These are phyloP conservation scores for Striga hermonthica DNA, from an alignment of 305 asterid genomes.

Conservation along the genomic window DNA sequence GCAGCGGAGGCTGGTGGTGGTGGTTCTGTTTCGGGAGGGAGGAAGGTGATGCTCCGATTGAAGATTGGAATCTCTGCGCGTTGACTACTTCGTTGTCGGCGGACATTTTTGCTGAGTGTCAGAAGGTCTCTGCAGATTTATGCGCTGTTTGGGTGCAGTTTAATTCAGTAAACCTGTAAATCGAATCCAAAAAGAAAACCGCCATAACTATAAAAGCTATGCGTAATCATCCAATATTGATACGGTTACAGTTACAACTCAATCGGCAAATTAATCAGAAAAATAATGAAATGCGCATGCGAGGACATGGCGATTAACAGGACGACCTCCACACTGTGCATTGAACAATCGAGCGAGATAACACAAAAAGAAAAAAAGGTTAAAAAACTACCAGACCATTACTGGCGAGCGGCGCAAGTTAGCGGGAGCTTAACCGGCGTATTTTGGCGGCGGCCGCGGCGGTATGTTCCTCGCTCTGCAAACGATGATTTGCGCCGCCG, in stretches of 20 bases:
- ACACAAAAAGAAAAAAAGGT: background rate
- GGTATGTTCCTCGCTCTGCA: conserved; percentile 12
- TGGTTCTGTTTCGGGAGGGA: conserved; percentile 47
- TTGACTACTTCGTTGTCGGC: conserved; percentile 60
- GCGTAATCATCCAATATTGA: conserved; percentile 5
- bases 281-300: conserved; percentile 25
- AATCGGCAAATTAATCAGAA: conserved; percentile 26
- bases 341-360: background rate
- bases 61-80: conserved; percentile 66
- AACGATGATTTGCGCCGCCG: conserved; percentile 11
- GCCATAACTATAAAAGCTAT: conserved; percentile 1
- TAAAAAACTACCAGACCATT: conserved; percentile 30
- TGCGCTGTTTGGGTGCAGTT: conserved; percentile 5
- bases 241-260: conserved; percentile 20
- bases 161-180: conserved; percentile 32
- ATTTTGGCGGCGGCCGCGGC: conserved; percentile 30
- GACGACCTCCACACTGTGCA: background rate
- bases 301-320: conserved; percentile 13
- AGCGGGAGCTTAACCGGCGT: conserved; percentile 38
- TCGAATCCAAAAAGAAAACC: conserved; percentile 17
- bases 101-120: conserved; percentile 48
- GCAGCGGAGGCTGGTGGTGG: too few relatives aligned
- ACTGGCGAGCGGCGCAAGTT: conserved; percentile 30
- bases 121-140: conserved; percentile 19
- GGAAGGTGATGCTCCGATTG: conserved; percentile 68